Base-by-base conservation (phyloP, 2,329 filamentous ascomycete genomes). In the Beauveria varroae region DNA sequence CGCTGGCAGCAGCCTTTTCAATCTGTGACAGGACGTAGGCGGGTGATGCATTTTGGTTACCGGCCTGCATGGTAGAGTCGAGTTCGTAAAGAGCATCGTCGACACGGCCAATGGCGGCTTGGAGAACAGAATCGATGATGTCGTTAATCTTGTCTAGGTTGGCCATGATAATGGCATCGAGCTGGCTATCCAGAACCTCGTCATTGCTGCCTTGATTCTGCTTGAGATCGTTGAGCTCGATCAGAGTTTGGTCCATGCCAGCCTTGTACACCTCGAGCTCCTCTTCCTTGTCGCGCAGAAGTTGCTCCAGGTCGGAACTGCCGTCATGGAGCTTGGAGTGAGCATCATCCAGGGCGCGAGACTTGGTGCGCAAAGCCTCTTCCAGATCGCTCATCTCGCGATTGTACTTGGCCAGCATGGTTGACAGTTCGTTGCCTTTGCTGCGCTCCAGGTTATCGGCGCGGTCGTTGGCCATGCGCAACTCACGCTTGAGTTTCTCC, bases 181-280 rank as follows among this genome's bases (percentile, higher is more conserved):
- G 91, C 73, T 96, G 91, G 40, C 90, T 89, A 70, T 98, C 93
- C 60, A 96, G 80, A 2, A 88, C 91, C 64, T 87, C 79, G 71
- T 97, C 93, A 12, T 86, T 88, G 61, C 87, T 89, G 70, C 85
- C 87, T 71, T 88, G 86, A 69, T 83, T 88, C 75, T 86, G 80
- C 80, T 85, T 92, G 65, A 97, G 79, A 71, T 97, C 92, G 70
- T 96, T 93, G 63, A 99, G 81, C 75, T 97, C 93, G 57, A 98
- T 84, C 62, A 99, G 79, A 3, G 93, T 93, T 77, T 98, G 90
- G 71, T 99, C 95, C 91, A 99, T 96, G 69, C 92, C 93, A 51
- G 93, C 91, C 78, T 97, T 96, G 83, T 96, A 96, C 52, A 98
- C 93, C 75, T 98, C 95, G 28, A 99, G 86, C 76, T 99, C 95